Percentiles rank a stretch among this genome's conserved stretches.
These are phyloP conservation scores for Xylariaceae sp. DNA, from an alignment of 2,329 filamentous ascomycete genomes.

Conservation along the genomic window DNA sequence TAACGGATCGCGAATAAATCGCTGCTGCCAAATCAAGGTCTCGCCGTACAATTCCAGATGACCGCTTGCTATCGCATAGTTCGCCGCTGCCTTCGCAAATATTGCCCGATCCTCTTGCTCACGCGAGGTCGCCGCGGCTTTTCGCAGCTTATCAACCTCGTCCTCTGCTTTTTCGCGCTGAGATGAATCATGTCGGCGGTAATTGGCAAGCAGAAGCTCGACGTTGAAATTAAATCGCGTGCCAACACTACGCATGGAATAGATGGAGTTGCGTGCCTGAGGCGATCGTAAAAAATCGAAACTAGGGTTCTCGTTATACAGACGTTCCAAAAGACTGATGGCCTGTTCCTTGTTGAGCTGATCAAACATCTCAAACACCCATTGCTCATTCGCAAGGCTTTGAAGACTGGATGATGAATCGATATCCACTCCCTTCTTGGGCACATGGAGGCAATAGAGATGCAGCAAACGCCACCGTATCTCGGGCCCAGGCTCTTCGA, in stretches of 20 bases:
- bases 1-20: slow-evolving; percentile 11
- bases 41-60: slow-evolving; percentile 10
- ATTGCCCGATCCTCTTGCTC: slow-evolving; percentile 10
- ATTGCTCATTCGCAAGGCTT: slow-evolving; percentile 12
- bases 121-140: slow-evolving; percentile 5
- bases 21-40: slow-evolving; percentile 12
- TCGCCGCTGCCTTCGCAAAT: slow-evolving; percentile 11
- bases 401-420: slow-evolving; percentile 8
- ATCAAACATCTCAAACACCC: slow-evolving; percentile 7
- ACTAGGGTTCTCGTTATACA: slow-evolving; percentile 9
- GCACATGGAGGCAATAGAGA: slow-evolving; percentile 13
- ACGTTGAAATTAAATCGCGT: slow-evolving; percentile 15
- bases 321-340: slow-evolving; percentile 1
- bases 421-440: slow-evolving; percentile 11
- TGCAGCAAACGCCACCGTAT: slow-evolving; percentile 13
- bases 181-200: slow-evolving; percentile 1
- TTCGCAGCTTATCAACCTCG: slow-evolving; percentile 10
- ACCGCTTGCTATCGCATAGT: slow-evolving; percentile 13
- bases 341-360: slow-evolving; percentile 7
- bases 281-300: slow-evolving; percentile 8
- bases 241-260: neutral
- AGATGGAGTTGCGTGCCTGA: slow-evolving; percentile 5
- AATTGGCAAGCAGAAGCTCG: slow-evolving; percentile 7
- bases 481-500: slow-evolving; percentile 1
- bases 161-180: slow-evolving; percentile 7